Base-by-base conservation (phyloP, 257 asterid species). In the Solanum sitiens region DNA sequence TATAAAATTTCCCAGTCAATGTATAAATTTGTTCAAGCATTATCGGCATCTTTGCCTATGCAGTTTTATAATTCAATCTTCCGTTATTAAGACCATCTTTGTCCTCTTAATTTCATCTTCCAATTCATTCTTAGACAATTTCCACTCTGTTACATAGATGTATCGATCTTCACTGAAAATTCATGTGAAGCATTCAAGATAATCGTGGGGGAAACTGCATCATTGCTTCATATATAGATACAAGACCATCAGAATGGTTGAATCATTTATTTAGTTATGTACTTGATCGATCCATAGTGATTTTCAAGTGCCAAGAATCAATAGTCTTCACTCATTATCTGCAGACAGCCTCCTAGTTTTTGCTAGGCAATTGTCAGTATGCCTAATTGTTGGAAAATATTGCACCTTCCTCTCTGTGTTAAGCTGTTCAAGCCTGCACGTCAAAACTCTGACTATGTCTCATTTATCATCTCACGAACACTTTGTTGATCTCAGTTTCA, bases 321-420 rank as follows among this genome's bases (percentile, higher is more conserved):
- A 2, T 15, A 44, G 6, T 77, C 84, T 14, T 45, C 65, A 76
- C 6, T 4, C 23, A 42, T 76, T 76, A 13, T 76, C 84, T 77
- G 67, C 84, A 25, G 85, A n/a, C 20, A 84, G 15, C 83, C 59
- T 86, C 84, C 35, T 86, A 21, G 80, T 86, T 70, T 70, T 86
- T n/a, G 88, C 90, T 16, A 88, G 37, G 65, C 90, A 80, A 23
- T 79, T 70, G 77, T 79, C 90, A 11, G 80, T 70, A 3, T 86
- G 90, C 75, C 75, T 86, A 16, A 44, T 32, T 10, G 21, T 23
- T 18, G 87, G 90, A 37, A 88, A 45, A 27, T 88, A 68, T 70
- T 65, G 73, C 23, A 86, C 87, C 12, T 14, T 27, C 11, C 84
- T 6, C 61, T 37, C 75, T 11, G 87, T 33, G 47, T 86, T 86